These are phyloP conservation scores for Dactylonectria macrodidyma DNA, from an alignment of 2,329 filamentous ascomycete genomes.

Conservation along the genomic window DNA sequence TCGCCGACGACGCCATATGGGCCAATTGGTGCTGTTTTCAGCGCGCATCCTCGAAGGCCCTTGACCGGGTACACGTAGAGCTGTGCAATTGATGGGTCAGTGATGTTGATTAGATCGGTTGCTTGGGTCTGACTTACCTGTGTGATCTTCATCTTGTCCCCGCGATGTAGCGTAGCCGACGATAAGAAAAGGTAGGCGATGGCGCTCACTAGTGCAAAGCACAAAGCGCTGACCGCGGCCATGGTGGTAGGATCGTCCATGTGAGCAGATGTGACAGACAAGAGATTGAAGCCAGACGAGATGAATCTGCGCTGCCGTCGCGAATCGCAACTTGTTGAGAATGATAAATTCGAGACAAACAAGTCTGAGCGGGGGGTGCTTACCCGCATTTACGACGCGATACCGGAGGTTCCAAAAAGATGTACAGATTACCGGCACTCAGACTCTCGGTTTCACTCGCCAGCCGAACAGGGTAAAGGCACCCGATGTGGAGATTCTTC, in stretches of 20 bases:
- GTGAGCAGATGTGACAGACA: background rate
- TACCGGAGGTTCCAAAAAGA: background rate
- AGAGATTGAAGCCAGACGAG: too few relatives aligned
- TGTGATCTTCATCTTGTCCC: slow-evolving; percentile 35
- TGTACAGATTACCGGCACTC: background rate
- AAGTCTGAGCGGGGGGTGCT: background rate
- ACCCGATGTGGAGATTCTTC: slow-evolving; percentile 7
- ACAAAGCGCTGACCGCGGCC: slow-evolving; percentile 3
- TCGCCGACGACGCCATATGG: slow-evolving; percentile 40
- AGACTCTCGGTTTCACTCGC: background rate
- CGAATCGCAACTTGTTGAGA: background rate
- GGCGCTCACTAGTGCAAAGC: slow-evolving; percentile 3
- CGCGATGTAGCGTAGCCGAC: background rate
- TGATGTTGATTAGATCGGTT: background rate
- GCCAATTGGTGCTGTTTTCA: slow-evolving; percentile 30
- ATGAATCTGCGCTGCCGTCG: too few relatives aligned
- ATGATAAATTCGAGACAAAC: background rate
- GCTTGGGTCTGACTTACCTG: slow-evolving; percentile 23
- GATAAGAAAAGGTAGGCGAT: background rate
- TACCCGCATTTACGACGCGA: background rate
- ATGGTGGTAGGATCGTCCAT: slow-evolving; percentile 10
- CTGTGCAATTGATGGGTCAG: slow-evolving; percentile 6
- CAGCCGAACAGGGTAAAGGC: slow-evolving; percentile 5
- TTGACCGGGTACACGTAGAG: slow-evolving; percentile 46
- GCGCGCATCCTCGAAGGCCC: slow-evolving; percentile 34